Conservation (phyloP, 768 basidiomycete species). For the Postia placenta region DNA sequence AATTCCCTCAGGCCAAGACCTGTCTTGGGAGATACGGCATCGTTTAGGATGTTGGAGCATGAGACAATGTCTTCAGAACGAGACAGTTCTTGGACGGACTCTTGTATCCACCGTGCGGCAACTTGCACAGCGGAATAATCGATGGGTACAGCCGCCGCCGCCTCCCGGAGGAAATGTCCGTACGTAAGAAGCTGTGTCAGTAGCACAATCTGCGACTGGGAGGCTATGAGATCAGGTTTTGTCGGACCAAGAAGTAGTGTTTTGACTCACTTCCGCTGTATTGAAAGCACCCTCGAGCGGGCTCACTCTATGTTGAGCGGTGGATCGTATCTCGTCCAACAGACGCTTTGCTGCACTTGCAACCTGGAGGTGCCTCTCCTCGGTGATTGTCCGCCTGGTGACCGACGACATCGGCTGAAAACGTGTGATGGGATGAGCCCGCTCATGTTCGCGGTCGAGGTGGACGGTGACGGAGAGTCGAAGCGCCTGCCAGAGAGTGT, state of each 20-base stretch:
- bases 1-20: constrained; percentile 45
- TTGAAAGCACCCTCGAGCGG: too few relatives aligned
- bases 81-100: constrained; percentile 32
- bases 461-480: background rate
- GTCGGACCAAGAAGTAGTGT: too few relatives aligned
- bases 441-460: background rate
- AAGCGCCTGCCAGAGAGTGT: background rate
- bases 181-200: constrained; percentile 7
- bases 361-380: constrained; percentile 2
- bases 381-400: background rate
- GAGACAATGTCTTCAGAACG: constrained; percentile 28
- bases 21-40: constrained; percentile 50
- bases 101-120: constrained; percentile 46
- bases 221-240: too few relatives aligned
- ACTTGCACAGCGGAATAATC: constrained; percentile 67
- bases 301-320: too few relatives aligned
- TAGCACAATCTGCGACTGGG: too few relatives aligned
- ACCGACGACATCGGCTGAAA: background rate
- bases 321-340: background rate
- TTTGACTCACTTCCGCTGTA: too few relatives aligned
- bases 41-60: constrained; percentile 35
- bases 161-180: constrained; percentile 3
- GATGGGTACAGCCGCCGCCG: constrained; percentile 21
- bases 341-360: background rate
- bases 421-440: background rate